Percentiles rank a stretch among this genome's conserved stretches.
These are phyloP conservation scores for Trypanosoma avium DNA, from an alignment of 208 protist species.

Conservation along the genomic window DNA sequence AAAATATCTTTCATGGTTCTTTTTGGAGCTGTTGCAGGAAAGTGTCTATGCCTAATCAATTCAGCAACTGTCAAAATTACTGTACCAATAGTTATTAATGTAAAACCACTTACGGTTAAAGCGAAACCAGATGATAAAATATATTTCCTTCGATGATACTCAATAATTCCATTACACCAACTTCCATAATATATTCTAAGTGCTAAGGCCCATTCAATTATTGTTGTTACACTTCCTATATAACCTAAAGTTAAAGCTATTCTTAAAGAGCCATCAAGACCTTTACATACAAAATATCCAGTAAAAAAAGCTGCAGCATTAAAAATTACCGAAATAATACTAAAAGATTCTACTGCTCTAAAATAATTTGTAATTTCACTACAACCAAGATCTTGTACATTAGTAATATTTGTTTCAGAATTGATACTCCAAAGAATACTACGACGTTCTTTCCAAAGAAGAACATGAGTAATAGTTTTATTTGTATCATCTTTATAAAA, in stretches of 20 bases:
- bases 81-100: slow-evolving; percentile 42
- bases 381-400: slow-evolving; percentile 42
- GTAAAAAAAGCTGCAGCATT: slow-evolving; percentile 31
- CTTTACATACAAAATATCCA: slow-evolving; percentile 58
- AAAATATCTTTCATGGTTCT: slow-evolving; percentile 48
- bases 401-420: slow-evolving; percentile 17
- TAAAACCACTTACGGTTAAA: slow-evolving; percentile 43
- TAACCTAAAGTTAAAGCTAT: slow-evolving; percentile 54
- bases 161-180: slow-evolving; percentile 53
- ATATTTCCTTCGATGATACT: slow-evolving; percentile 54
- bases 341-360: slow-evolving; percentile 51
- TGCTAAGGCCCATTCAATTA: slow-evolving; percentile 56
- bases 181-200: slow-evolving; percentile 65
- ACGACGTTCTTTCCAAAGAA: slow-evolving; percentile 53
- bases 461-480: slow-evolving; percentile 42
- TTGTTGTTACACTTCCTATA: slow-evolving; percentile 28
- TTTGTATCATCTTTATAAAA: slow-evolving; percentile 70
- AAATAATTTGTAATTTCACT: slow-evolving; percentile 34
- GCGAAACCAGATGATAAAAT: slow-evolving; percentile 62
- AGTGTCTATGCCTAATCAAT: slow-evolving; percentile 31
- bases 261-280: slow-evolving; percentile 33
- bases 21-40: slow-evolving; percentile 27
- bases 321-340: slow-evolving; percentile 49
- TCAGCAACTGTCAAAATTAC: slow-evolving; percentile 37
- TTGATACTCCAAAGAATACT: slow-evolving; percentile 52